A percentile compares a stretch with the other conserved stretches of the same genome.
Evolutionary conservation across 805 yeast genomes (phyloP).

Genomic region (Danielia oregonensis): DNA sequence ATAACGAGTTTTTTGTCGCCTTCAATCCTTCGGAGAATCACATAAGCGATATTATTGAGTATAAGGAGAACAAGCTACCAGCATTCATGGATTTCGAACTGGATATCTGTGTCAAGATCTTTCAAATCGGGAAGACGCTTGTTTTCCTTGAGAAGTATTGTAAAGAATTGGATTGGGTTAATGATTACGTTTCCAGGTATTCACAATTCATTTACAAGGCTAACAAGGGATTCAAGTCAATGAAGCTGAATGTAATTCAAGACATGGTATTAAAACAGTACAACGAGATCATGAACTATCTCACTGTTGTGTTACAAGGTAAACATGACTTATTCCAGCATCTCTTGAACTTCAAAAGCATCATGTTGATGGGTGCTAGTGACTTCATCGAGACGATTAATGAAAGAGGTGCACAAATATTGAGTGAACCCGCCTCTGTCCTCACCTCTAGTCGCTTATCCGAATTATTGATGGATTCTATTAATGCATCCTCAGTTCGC

Average conservation of each 20-base stretch:
- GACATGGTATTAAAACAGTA: conserved; percentile 40
- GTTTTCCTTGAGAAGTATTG: conserved; percentile 63
- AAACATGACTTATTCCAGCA: conserved; percentile 51
- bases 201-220: conserved; percentile 26
- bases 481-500: conserved; percentile 49
- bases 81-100: conserved; percentile 33
- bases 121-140: conserved; percentile 69
- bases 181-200: conserved; percentile 36
- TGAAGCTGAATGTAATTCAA: conserved; percentile 33
- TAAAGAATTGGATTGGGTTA: conserved; percentile 64
- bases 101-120: conserved; percentile 42
- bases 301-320: conserved; percentile 45
- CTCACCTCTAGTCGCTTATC: conserved; percentile 66
- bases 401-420: conserved; percentile 46
- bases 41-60: conserved; percentile 33
- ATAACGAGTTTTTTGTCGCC: conserved; percentile 60
- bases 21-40: conserved; percentile 27
- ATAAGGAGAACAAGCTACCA: conserved; percentile 39
- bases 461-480: conserved; percentile 60
- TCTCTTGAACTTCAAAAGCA: conserved; percentile 58
- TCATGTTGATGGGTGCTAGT: conserved; percentile 70
- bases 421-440: conserved; percentile 59
- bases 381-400: conserved; percentile 75
- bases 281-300: conserved; percentile 48
- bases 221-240: conserved; percentile 30